Evolutionary conservation across 2,329 filamentous ascomycete genomes (phyloP).

Genomic region (Furcasterigmium furcatum): DNA sequence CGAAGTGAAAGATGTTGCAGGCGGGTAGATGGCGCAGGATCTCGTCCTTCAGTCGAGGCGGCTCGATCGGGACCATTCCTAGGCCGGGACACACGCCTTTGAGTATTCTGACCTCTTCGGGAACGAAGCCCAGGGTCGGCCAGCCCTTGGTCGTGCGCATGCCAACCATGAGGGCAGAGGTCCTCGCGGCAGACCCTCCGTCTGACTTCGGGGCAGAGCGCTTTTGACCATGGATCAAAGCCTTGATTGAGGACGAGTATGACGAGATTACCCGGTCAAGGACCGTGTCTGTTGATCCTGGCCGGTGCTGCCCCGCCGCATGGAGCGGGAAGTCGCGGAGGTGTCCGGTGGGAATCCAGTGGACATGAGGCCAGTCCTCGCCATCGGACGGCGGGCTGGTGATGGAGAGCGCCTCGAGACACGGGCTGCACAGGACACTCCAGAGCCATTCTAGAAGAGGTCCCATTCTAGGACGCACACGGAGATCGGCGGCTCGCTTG

Average conservation of each 20-base stretch:
- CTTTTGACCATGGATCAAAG: constrained; percentile 23
- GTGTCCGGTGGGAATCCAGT: constrained; percentile 28
- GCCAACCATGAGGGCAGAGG: constrained; percentile 23
- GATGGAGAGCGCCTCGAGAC: no score
- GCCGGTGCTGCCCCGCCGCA: constrained; percentile 25
- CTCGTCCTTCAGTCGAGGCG: constrained; percentile 11
- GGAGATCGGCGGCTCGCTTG: no score
- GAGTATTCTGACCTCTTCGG: constrained; percentile 12
- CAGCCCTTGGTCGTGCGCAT: constrained; percentile 17
- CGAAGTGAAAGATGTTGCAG: constrained; percentile 37
- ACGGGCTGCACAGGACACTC: no score
- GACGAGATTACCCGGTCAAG: constrained; percentile 33
- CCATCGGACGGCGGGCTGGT: no score
- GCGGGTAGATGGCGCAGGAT: constrained; percentile 16
- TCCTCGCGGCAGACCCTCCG: no score
- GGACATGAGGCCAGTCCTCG: constrained; percentile 22
- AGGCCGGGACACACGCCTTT: constrained; percentile 9
- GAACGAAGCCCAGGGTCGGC: constrained; percentile 11
- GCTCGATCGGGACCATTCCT: neutral
- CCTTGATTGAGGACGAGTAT: constrained; percentile 29
- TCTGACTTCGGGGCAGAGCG: no score
- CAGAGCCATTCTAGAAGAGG: no score
- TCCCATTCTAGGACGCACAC: no score
- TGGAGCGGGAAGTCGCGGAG: constrained; percentile 26
- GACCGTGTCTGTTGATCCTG: constrained; percentile 15